phyloP scores from a whole-genome alignment of 371 early-diverging fungal genomes.

The Actinomortierella ambigua region DNA sequence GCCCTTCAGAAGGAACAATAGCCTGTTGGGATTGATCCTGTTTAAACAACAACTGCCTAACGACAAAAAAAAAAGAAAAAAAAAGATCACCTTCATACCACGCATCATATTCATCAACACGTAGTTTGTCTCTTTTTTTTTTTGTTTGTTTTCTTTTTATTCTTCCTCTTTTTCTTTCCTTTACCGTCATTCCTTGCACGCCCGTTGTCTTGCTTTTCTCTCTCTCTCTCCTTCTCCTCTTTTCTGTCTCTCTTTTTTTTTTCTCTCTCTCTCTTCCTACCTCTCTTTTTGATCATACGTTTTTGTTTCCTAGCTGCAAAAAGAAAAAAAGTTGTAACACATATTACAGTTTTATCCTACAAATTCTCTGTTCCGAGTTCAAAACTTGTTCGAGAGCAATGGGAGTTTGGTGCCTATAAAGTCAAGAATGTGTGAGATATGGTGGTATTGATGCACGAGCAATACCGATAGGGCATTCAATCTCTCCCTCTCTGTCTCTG shows the following conservation, averaged over 20 bases:
- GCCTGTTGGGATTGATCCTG: neutral
- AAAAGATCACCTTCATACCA: neutral
- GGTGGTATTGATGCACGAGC: too few relatives aligned
- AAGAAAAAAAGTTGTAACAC: too few relatives aligned
- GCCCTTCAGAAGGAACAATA: slow-evolving; percentile 11
- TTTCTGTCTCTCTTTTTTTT: neutral
- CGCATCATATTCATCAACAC: slow-evolving; percentile 19
- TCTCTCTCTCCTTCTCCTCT: neutral
- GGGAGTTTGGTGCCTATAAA: too few relatives aligned
- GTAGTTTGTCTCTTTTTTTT: slow-evolving; percentile 33
- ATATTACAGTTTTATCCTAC: too few relatives aligned
- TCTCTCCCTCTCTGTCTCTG: too few relatives aligned
- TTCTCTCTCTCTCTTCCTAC: neutral
- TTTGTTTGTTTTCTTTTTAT: slow-evolving; percentile 40
- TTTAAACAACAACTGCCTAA: neutral
- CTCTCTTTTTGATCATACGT: neutral
- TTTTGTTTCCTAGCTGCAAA: neutral
- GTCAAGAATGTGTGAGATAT: too few relatives aligned
- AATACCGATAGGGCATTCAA: too few relatives aligned
- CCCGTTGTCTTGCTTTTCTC: neutral
- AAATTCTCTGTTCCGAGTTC: too few relatives aligned
- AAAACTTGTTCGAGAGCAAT: too few relatives aligned
- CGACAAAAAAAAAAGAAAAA: neutral
- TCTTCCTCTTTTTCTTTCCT: neutral
- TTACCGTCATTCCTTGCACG: neutral